phyloP scores from a whole-genome alignment of 495 filamentous ascomycete species.

The Aspergillus taichungensis region DNA sequence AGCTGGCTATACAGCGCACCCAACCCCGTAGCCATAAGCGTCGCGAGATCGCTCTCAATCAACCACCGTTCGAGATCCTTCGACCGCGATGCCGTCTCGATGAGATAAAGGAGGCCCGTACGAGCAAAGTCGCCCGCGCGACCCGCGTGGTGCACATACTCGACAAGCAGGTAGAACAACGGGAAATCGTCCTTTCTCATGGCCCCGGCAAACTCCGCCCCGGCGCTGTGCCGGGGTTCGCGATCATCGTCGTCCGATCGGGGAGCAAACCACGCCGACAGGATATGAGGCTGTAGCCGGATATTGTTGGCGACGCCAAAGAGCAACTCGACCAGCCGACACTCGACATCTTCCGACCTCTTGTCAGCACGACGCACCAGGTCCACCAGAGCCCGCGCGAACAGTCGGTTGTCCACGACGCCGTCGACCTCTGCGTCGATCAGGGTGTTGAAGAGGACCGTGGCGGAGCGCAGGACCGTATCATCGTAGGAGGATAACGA shows the following conservation, averaged over 20 bases:
- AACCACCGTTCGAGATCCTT: constrained; percentile 85
- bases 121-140: constrained; percentile 94
- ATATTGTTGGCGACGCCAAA: constrained; percentile 96
- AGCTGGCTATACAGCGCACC: constrained; percentile 95
- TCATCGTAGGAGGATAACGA: constrained; percentile 72
- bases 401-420: constrained; percentile 74
- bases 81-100: constrained; percentile 82
- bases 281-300: constrained; percentile 70
- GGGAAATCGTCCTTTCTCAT: constrained; percentile 92
- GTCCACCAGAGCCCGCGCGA: constrained; percentile 75
- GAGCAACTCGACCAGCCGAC: constrained; percentile 76
- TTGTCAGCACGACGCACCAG: constrained; percentile 52
- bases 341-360: constrained; percentile 66
- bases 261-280: constrained; percentile 77
- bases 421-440: constrained; percentile 94
- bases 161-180: constrained; percentile 86
- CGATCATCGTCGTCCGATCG: constrained; percentile 30
- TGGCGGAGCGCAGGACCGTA: constrained; percentile 68
- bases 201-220: constrained; percentile 64
- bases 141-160: constrained; percentile 92
- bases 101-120: constrained; percentile 89
- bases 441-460: constrained; percentile 75
- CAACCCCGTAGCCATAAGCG: constrained; percentile 90
- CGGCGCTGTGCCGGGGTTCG: constrained; percentile 38
- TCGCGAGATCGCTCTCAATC: constrained; percentile 92